Conservation (phyloP, 1,284 basidiomycete genomes). For the Ustilago nuda region DNA sequence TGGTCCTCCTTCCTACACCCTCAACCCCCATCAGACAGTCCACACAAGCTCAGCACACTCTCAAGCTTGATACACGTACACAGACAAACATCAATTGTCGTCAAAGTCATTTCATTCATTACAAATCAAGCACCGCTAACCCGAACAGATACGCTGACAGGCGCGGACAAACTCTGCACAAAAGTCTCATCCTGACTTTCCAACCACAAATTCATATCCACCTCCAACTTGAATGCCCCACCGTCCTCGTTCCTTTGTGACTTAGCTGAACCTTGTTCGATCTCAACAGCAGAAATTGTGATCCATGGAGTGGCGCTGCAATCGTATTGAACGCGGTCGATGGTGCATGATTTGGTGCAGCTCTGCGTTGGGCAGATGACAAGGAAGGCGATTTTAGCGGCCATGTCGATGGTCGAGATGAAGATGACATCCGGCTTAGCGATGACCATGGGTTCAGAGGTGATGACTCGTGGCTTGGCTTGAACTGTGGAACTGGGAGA, state of each 20-base stretch:
- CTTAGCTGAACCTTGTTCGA: background rate
- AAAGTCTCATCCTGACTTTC: constrained; percentile 25
- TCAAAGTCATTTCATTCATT: background rate
- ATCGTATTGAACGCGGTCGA: constrained; percentile 25
- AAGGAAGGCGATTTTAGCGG: constrained; percentile 26
- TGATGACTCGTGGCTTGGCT: background rate
- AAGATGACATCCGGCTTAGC: constrained; percentile 15
- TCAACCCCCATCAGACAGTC: background rate
- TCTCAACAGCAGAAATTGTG: constrained; percentile 7
- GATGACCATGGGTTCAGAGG: background rate
- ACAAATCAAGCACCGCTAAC: background rate
- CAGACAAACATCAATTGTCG: background rate
- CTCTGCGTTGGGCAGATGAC: constrained; percentile 17
- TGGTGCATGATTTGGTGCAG: constrained; percentile 26
- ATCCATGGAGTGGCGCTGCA: constrained; percentile 28
- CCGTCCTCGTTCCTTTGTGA: background rate
- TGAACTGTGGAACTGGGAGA: background rate
- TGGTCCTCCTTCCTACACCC: too few relatives aligned
- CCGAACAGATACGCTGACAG: constrained; percentile 22
- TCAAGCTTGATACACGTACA: background rate
- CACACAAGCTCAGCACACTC: background rate
- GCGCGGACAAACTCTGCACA: constrained; percentile 17
- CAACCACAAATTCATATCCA: constrained; percentile 27
- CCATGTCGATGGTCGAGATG: constrained; percentile 21
- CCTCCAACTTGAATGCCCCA: constrained; percentile 15